Evolutionary conservation across 805 yeast species (phyloP).

Genomic region (Starmerella scarabaei): DNA sequence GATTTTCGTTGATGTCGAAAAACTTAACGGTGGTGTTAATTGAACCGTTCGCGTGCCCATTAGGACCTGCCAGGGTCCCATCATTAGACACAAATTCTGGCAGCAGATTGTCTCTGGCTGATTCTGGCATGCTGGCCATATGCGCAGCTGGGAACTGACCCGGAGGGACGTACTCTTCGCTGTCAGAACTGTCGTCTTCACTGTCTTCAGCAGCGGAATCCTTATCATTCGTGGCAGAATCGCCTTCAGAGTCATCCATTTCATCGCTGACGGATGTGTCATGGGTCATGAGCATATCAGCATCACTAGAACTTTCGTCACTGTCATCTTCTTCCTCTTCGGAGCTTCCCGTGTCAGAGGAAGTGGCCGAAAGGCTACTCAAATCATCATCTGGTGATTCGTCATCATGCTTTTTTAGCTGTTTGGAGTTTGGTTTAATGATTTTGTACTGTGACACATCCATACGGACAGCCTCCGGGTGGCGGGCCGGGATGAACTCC

Average conservation of each 20-base stretch:
- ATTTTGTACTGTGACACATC: constrained; percentile 11
- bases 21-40: constrained; percentile 17
- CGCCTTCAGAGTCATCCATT: neutral
- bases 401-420: neutral
- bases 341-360: neutral
- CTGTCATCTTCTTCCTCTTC: neutral
- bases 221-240: neutral
- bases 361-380: neutral
- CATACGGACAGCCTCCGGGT: constrained; percentile 34
- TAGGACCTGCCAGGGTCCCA: neutral
- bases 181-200: constrained; percentile 2
- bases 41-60: neutral
- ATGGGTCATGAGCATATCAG: neutral
- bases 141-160: neutral
- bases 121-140: neutral
- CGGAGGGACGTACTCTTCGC: neutral
- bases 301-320: neutral
- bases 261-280: neutral
- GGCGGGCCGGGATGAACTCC: constrained; percentile 46
- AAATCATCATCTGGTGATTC: neutral
- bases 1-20: constrained; percentile 45
- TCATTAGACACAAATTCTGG: neutral
- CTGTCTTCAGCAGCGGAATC: constrained; percentile 1
- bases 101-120: neutral
- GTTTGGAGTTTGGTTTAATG: constrained; percentile 1